Percentiles rank a stretch among this genome's conserved stretches.
These are phyloP conservation scores for Gonapodya sp. DNA, from an alignment of 192 early-diverging fungal genomes.

Conservation along the genomic window DNA sequence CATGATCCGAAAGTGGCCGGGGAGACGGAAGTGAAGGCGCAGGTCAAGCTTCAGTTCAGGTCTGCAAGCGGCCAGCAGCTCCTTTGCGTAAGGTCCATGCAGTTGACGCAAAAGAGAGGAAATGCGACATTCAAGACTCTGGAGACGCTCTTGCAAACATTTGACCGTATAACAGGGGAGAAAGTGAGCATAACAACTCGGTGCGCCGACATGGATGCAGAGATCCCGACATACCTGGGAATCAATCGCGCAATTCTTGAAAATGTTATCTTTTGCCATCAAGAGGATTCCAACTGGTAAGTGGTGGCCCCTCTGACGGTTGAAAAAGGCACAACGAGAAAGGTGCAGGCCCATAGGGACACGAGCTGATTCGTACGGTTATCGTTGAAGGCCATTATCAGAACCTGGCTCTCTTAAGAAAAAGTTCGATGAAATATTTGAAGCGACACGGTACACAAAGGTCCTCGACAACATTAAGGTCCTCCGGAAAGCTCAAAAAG, in stretches of 20 bases:
- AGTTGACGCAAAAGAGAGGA: conserved; percentile 56
- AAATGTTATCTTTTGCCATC: conserved; percentile 98
- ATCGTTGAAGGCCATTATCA: conserved; percentile 86
- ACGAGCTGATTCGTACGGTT: neutral
- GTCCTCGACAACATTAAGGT: conserved; percentile 73
- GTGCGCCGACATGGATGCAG: conserved; percentile 78
- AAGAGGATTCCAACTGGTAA: conserved; percentile 92
- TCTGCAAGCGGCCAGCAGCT: conserved; percentile 66
- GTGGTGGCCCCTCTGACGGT: no score
- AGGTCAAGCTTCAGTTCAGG: conserved; percentile 77
- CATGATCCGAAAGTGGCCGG: conserved; percentile 84
- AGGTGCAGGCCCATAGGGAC: neutral
- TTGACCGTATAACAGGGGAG: conserved; percentile 39
- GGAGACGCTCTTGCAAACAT: conserved; percentile 58
- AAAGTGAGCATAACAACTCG: conserved; percentile 60
- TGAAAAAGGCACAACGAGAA: no score
- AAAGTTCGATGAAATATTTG: conserved; percentile 98
- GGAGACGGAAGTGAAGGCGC: conserved; percentile 76
- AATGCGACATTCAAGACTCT: conserved; percentile 60
- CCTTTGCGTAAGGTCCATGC: conserved; percentile 66
- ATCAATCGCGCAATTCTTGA: conserved; percentile 87
- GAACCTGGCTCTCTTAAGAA: conserved; percentile 83
- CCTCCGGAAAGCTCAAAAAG: conserved; percentile 57
- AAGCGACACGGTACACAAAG: conserved; percentile 83
- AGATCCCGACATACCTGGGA: conserved; percentile 76